These are phyloP conservation scores for Pythium pectinolyticum DNA, from an alignment of 352 stramenopile genomes.

Conservation along the genomic window DNA sequence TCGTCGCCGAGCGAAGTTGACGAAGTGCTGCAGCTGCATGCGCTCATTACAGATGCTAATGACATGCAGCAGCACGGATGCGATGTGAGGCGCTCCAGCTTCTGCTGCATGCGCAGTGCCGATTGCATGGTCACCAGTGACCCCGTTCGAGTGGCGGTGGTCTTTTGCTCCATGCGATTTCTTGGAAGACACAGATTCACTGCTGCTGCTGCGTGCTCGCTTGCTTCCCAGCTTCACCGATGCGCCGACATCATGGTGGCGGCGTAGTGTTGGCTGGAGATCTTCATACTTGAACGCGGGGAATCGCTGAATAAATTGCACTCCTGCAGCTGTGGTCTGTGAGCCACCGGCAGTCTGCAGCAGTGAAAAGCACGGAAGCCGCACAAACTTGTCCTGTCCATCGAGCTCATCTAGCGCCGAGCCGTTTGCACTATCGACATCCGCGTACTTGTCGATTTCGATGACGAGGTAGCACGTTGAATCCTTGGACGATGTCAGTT, in stretches of 20 bases:
- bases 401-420: constrained; percentile 47
- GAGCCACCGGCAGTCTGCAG: constrained; percentile 68
- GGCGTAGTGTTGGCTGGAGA: constrained; percentile 58
- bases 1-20: constrained; percentile 83
- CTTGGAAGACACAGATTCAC: constrained; percentile 31
- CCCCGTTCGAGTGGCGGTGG: constrained; percentile 11
- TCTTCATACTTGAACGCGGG: constrained; percentile 78
- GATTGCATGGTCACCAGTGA: constrained; percentile 27
- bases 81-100: constrained; percentile 58
- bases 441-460: constrained; percentile 82
- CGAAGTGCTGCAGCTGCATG: constrained; percentile 86
- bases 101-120: constrained; percentile 4
- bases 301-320: constrained; percentile 87
- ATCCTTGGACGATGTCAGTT: constrained; percentile 82
- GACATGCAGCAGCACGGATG: constrained; percentile 74
- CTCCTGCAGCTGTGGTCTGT: constrained; percentile 57
- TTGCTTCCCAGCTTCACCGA: constrained; percentile 43
- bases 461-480: constrained; percentile 84
- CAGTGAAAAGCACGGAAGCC: constrained; percentile 79
- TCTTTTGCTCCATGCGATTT: constrained; percentile 27
- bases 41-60: constrained; percentile 85
- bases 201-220: constrained; percentile 22
- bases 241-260: constrained; percentile 39
- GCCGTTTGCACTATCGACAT: constrained; percentile 59
- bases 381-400: constrained; percentile 65